Evolutionary conservation across 1,284 basidiomycete genomes (phyloP).

Genomic region (Ceratobasidium sp.): DNA sequence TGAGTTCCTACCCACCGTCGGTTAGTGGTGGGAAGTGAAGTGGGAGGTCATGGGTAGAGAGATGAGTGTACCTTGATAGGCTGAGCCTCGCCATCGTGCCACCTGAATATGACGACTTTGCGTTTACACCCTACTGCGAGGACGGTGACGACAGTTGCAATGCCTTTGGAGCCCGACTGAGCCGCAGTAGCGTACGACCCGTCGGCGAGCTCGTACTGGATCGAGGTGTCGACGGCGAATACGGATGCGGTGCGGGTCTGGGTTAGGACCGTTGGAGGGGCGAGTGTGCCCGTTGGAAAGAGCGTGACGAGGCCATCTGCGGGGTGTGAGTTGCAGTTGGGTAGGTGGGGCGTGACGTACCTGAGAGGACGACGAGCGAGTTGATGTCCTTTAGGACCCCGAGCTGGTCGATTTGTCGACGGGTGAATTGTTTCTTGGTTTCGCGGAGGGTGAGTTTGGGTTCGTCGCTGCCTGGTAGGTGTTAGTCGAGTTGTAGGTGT

Average conservation of each 20-base stretch:
- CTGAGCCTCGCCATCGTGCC: constrained; percentile 84
- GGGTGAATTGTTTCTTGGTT: constrained; percentile 67
- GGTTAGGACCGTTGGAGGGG: constrained; percentile 71
- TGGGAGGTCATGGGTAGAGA: constrained; percentile 39
- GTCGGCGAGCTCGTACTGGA: constrained; percentile 53
- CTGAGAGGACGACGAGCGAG: constrained; percentile 80
- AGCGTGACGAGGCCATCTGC: constrained; percentile 69
- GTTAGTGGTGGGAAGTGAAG: constrained; percentile 35
- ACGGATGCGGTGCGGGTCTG: constrained; percentile 82
- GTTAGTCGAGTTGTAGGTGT: constrained; percentile 26
- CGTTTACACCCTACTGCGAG: constrained; percentile 86
- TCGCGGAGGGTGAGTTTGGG: constrained; percentile 62
- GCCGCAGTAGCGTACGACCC: constrained; percentile 20
- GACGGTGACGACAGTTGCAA: constrained; percentile 71
- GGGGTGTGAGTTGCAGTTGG: not conserved
- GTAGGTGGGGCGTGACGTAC: constrained; percentile 54
- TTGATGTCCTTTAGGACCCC: constrained; percentile 83
- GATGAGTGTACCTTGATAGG: constrained; percentile 64
- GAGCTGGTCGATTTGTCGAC: constrained; percentile 83
- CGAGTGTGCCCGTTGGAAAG: constrained; percentile 66
- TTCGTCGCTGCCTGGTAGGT: constrained; percentile 49
- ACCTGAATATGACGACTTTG: constrained; percentile 83
- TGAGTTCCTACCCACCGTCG: constrained; percentile 64
- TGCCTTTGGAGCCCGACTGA: constrained; percentile 49
- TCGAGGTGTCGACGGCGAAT: constrained; percentile 73